Evolutionary conservation across 768 basidiomycete species (phyloP), one percentile per base, ranked within the genome.

Genomic region (Leccinum subtestaceum): DNA sequence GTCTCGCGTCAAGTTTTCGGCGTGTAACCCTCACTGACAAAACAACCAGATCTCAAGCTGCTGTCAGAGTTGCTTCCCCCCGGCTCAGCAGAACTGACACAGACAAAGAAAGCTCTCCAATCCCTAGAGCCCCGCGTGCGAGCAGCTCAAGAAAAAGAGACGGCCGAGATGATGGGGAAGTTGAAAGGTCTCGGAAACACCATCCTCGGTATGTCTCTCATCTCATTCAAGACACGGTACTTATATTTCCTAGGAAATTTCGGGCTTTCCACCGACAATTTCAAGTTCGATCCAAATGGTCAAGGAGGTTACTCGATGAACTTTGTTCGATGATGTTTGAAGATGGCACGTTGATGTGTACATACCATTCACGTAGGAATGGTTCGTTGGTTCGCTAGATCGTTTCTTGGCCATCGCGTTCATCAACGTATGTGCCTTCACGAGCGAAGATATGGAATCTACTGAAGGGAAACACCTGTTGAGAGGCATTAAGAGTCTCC

Each of bases 231-330:
- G 58, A 48, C 21, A 50, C 38, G 6, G 52, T 38, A 12, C 21
- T 19, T 21, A 45, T 25, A 5, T 32, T 53, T 54, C 13, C 51
- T 17, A 95, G 93, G 93, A 3, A 91, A 90, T 60, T 98, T 98
- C 69, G 96, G 97, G 17, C 72, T 98, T 62, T 94, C 89, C 13
- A 98, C 95, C 0, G 88, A 98, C 70, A 98, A 96, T 76, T 98
- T 98, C 82, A 90, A 98, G 75, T 93, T 99, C 67, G 87, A 87
- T 60, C 93, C 93, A 17, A 95, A 96, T 63, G 92, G 88, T 6
- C 87, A 94, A 61, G 96, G 96, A n/a, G 94, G 96, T 0, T 98
- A 98, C 76, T 91, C 89, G 1, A 85, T 98, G 83, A 91, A 91
- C 66, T 97, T 98, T 70, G 77, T 76, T 48, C 81, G 71, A 65